phyloP scores from a whole-genome alignment of 2,329 filamentous ascomycete species.

The Beauveria caledonica region DNA sequence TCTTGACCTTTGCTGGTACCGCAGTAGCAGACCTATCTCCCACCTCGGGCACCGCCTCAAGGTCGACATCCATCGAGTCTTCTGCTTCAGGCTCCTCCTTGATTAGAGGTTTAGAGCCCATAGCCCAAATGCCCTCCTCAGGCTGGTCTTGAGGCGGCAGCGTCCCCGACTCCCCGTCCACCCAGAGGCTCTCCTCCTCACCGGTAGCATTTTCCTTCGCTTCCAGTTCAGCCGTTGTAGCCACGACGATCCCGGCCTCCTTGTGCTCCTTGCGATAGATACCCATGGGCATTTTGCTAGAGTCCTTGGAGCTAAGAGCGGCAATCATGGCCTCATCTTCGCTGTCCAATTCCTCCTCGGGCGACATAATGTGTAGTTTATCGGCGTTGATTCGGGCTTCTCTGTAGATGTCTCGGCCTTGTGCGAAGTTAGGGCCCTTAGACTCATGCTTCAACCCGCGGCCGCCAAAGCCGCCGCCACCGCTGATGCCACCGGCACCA shows the following conservation, averaged over 20 bases:
- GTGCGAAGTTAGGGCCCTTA: conserved; percentile 29
- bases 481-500: conserved; percentile 17
- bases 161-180: conserved; percentile 28
- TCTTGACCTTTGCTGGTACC: conserved; percentile 17
- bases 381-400: conserved; percentile 50
- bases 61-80: conserved; percentile 18
- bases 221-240: conserved; percentile 49
- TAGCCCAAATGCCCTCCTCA: conserved; percentile 35
- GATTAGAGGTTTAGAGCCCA: conserved; percentile 29
- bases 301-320: conserved; percentile 23
- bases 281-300: conserved; percentile 43
- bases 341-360: conserved; percentile 37
- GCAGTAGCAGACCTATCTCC: not conserved
- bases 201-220: conserved; percentile 40
- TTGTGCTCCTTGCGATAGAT: conserved; percentile 47
- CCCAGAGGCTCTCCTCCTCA: conserved; percentile 39
- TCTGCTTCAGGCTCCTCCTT: conserved; percentile 39
- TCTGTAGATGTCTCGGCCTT: conserved; percentile 24
- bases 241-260: conserved; percentile 44
- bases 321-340: conserved; percentile 35
- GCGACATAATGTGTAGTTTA: conserved; percentile 38
- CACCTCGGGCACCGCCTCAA: not conserved
- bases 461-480: conserved; percentile 20
- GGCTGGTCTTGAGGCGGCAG: conserved; percentile 22
- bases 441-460: conserved; percentile 26